phyloP scores from a whole-genome alignment of 2,329 filamentous ascomycete species.

The Ophiostoma ips region DNA sequence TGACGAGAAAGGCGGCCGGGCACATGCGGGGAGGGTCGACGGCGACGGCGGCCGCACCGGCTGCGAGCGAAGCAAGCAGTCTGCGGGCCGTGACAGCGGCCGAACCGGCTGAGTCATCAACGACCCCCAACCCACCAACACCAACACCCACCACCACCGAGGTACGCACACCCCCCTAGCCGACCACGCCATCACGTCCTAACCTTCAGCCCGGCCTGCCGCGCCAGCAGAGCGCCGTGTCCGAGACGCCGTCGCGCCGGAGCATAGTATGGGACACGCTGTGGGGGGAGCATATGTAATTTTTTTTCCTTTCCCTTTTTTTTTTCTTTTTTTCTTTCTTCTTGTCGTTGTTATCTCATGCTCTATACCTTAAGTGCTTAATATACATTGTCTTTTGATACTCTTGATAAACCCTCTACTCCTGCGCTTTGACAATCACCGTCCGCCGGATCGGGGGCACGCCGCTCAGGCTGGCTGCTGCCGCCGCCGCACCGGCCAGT shows the following conservation, averaged over 20 bases:
- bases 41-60: neutral
- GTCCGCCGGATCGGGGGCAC: conserved; percentile 12
- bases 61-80: conserved; percentile 44
- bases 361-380: too few species aligned
- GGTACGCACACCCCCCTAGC: conserved; percentile 37
- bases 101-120: neutral
- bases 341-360: neutral
- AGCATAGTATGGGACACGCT: conserved; percentile 48
- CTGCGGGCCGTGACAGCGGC: conserved; percentile 23
- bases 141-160: conserved; percentile 23
- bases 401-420: conserved; percentile 7
- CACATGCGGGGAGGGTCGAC: conserved; percentile 14
- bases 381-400: neutral
- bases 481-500: neutral
- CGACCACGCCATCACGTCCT: too few species aligned
- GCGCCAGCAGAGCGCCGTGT: conserved; percentile 25
- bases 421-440: conserved; percentile 22
- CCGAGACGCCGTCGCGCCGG: conserved; percentile 30
- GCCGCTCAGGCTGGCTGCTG: too few species aligned
- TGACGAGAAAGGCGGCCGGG: conserved; percentile 64
- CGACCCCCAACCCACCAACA: too few species aligned
- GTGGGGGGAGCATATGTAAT: too few species aligned
- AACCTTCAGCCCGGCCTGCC: conserved; percentile 17
- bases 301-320: neutral
- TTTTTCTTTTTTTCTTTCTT: neutral